Base-by-base conservation (phyloP, 495 filamentous ascomycete species). In the Choiromyces venosus region DNA sequence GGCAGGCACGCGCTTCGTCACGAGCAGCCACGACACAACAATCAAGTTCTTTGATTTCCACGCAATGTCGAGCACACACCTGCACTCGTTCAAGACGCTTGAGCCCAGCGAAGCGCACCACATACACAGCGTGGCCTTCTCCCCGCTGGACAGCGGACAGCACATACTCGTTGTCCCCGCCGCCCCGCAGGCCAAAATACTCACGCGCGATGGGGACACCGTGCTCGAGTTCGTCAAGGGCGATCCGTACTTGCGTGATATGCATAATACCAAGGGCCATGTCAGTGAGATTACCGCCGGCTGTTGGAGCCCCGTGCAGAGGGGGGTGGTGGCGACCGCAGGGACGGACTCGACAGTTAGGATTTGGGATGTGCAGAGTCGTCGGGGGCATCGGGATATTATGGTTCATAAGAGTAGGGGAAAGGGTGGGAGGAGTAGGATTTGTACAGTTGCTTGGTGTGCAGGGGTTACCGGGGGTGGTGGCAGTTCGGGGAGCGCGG, bases 221-320 rank as follows among this genome's bases (percentile, higher is more conserved):
- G 71, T 93, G 18, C 89, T 90, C 2, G 93, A 97, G 82, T 97
- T 96, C 75, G 89, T 91, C 70, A 99, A 99, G 83, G 95, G 95
- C 33, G 95, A 99, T 80, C 97, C 97, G 94, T 99, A 99, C 80
- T 83, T 99, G 71, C 87, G 95, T 52, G 96, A 99, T 80, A 92
- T 97, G 88, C 87, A 97, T 81, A 92, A 97, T 81, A 99, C 95
- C 0, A 98, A 97, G 80, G 95, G 95, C 0, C 95, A 99, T 80
- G 88, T 97, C 52, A 92, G 93, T 1, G 95, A 96, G 82, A 89
- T 96, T 38, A 91, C 92, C 36, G 90, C 89, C 33, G 95, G 92
- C 4, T 89, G 89, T 46, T 99, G 95, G 95, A 90, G 91, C 82
- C 95, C 95, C 4, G 89, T 88, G 2, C 89, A 97, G 78, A 86